These are phyloP conservation scores for Cladosporium halotolerans DNA, from an alignment of 2,329 filamentous ascomycete genomes.

Conservation along the genomic window DNA sequence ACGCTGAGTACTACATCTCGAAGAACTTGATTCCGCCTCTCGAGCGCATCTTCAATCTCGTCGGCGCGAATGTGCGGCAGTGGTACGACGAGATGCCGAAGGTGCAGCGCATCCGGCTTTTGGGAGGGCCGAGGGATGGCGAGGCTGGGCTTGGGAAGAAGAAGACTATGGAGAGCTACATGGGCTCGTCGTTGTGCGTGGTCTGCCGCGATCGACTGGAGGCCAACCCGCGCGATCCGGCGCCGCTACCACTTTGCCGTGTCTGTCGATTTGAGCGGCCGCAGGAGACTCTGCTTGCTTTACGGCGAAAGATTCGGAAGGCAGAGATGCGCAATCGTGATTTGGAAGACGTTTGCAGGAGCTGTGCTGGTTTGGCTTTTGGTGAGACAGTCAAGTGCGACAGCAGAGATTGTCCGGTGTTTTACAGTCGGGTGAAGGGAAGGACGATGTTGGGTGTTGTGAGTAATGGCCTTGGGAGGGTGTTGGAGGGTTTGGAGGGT, in stretches of 20 bases:
- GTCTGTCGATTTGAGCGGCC: conserved; percentile 46
- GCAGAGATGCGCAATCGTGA: conserved; percentile 60
- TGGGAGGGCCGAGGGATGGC: conserved; percentile 33
- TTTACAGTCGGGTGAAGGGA: conserved; percentile 70
- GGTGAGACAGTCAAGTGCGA: conserved; percentile 79
- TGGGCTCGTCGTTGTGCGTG: conserved; percentile 72
- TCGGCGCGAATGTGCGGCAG: conserved; percentile 79
- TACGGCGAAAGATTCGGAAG: conserved; percentile 56
- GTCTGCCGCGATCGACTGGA: conserved; percentile 62
- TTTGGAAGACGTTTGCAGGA: conserved; percentile 67
- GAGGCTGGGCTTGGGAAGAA: conserved; percentile 26
- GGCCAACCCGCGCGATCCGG: conserved; percentile 19
- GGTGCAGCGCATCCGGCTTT: conserved; percentile 64
- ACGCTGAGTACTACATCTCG: conserved; percentile 92
- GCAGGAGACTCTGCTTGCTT: conserved; percentile 57
- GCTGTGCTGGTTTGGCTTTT: conserved; percentile 67
- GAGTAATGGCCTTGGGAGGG: conserved; percentile 34
- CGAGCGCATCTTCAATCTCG: conserved; percentile 92
- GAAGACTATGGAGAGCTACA: conserved; percentile 88
- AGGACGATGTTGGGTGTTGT: conserved; percentile 39
- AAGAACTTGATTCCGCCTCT: conserved; percentile 94
- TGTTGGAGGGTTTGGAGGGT: conserved; percentile 37
- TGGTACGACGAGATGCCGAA: conserved; percentile 99
- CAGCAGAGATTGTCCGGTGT: conserved; percentile 87
- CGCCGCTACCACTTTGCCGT: conserved; percentile 48